Evolutionary conservation across 1,284 basidiomycete genomes (phyloP), one percentile per base, ranked within the genome.

Genomic region (Leccinum cinnamomeum): DNA sequence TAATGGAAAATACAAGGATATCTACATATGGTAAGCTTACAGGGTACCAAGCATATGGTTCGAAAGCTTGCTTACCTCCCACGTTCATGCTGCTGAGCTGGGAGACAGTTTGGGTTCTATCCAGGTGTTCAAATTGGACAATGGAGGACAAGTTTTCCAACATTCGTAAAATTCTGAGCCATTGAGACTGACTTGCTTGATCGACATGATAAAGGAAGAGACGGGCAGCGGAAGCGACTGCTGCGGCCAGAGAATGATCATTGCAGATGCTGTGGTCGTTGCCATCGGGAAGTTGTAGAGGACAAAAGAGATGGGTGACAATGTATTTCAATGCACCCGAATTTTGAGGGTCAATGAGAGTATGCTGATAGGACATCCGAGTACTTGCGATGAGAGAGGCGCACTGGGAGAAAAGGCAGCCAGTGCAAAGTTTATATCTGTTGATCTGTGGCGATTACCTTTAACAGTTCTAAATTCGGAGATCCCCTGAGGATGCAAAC

Each of bases 1-100:
- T 68, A 6, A 79, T 70, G 7, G 69, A 62, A 50, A 76, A 67
- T 7, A 67, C 66, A 1, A 77, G 59, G 28, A 71, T 28, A 56
- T 70, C 71, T 69, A 39, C 7, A 37, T 1, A n/a, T 39, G 4
- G 12, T 68, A 16, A 71, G 25, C 20, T 33, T 54, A 4, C 11
- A 54, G 16, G 16, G 3, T 35, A 33, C 7, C n/a, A 33, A 53
- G 10, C 16, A 37, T 46, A 28, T 53, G 23, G 10, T 30, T 11
- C 16, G 16, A 20, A 54, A 18, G 30, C 3, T 35, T 7, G 53
- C 53, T 54, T 54, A 54, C 53, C 53, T 33, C 53, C 53, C 5
- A 33, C 16, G 11, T 33, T 12, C 53, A 54, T 54, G 30, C 30
- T 20, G 11, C 18, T 20, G 18, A 54, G 53, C 30, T 54, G 53